Evolutionary conservation across 306 rosid species (phyloP).

Genomic region (Adenanthera pavonina): DNA sequence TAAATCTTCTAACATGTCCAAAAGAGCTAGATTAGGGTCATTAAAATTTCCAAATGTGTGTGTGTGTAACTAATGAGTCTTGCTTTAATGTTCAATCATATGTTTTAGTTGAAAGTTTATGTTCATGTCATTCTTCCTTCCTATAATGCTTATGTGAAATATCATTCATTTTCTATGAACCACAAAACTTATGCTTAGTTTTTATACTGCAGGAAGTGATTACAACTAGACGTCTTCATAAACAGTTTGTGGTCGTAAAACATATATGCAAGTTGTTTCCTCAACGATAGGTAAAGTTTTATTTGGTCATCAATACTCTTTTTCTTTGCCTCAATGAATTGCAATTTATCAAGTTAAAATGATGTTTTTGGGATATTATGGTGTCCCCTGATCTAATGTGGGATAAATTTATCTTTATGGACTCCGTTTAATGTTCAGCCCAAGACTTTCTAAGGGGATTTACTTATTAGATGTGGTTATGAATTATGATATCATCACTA

Average conservation of each 20-base stretch:
- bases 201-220: constrained; percentile 78
- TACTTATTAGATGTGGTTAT: background rate
- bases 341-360: constrained; percentile 16
- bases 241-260: constrained; percentile 84
- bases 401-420: background rate
- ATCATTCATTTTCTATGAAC: constrained; percentile 23
- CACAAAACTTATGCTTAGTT: constrained; percentile 27
- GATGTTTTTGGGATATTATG: constrained; percentile 14
- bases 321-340: constrained; percentile 28
- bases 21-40: no score
- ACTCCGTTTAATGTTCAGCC: background rate
- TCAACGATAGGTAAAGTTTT: constrained; percentile 75
- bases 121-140: constrained; percentile 26
- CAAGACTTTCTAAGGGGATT: background rate
- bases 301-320: constrained; percentile 17
- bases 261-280: constrained; percentile 95
- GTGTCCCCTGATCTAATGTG: background rate
- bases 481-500: background rate
- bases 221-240: constrained; percentile 90
- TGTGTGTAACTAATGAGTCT: constrained; percentile 6
- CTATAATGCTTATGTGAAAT: constrained; percentile 12
- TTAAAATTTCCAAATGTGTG: background rate
- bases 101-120: constrained; percentile 25
- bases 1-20: no score
- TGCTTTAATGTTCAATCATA: constrained; percentile 28